phyloP scores from a whole-genome alignment of 2,329 filamentous ascomycete species.

The Ambrosiella beaveri region DNA sequence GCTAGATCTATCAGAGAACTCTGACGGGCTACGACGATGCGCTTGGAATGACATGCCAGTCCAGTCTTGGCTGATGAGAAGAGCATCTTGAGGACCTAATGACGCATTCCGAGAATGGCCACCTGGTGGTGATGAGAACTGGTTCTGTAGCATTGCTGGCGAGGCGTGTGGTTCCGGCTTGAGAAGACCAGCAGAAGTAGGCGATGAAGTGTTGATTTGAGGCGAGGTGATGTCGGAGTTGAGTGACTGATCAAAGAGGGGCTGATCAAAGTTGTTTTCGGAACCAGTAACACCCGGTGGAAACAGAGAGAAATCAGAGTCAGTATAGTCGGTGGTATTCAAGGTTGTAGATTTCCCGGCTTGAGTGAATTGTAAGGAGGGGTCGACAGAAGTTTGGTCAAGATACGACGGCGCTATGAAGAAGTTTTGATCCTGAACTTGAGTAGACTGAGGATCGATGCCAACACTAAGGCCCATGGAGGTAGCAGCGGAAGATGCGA shows the following conservation, averaged over 20 bases:
- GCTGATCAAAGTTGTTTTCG: constrained; percentile 41
- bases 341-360: constrained; percentile 25
- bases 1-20: constrained; percentile 80
- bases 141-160: constrained; percentile 40
- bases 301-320: constrained; percentile 48
- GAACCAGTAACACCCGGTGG: constrained; percentile 30
- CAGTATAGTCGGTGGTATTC: constrained; percentile 23
- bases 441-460: constrained; percentile 26
- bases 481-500: constrained; percentile 24
- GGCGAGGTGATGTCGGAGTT: constrained; percentile 34
- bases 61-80: constrained; percentile 42
- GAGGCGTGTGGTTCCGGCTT: constrained; percentile 30
- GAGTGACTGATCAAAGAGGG: constrained; percentile 38
- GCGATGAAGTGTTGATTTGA: constrained; percentile 34
- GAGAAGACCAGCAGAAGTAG: constrained; percentile 38
- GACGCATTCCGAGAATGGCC: constrained; percentile 39
- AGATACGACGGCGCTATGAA: constrained; percentile 25
- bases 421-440: constrained; percentile 13
- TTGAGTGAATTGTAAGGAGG: constrained; percentile 23
- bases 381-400: constrained; percentile 24
- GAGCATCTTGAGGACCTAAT: constrained; percentile 38
- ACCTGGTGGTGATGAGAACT: constrained; percentile 33
- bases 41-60: constrained; percentile 48
- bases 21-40: constrained; percentile 77
- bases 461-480: constrained; percentile 40